These are phyloP conservation scores for Parachaetomium inaequale DNA, from an alignment of 495 filamentous ascomycete species.

Conservation along the genomic window DNA sequence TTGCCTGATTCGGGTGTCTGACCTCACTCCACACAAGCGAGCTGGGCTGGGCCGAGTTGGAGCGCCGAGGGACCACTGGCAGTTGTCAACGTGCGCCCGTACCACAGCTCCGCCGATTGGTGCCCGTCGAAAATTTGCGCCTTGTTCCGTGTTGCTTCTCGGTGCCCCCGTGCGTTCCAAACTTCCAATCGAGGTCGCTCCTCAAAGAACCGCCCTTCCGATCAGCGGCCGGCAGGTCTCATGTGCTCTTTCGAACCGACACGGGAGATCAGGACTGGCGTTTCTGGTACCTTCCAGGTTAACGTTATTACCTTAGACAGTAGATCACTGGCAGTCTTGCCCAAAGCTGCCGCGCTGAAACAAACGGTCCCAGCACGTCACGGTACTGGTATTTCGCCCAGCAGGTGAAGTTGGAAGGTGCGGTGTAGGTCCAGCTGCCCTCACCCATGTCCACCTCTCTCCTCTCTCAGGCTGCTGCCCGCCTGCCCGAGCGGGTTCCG, in stretches of 20 bases:
- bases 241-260: background rate
- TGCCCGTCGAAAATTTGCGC: constrained; percentile 17
- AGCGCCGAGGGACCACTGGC: constrained; percentile 1
- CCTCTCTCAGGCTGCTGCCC: background rate
- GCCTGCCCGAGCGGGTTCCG: background rate
- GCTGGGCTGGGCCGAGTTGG: constrained; percentile 10
- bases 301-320: too few relatives aligned
- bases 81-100: background rate
- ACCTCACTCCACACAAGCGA: constrained; percentile 31
- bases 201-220: background rate
- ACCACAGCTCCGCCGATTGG: background rate
- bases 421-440: background rate
- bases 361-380: background rate
- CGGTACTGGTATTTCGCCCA: background rate
- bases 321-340: background rate
- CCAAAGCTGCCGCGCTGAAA: background rate
- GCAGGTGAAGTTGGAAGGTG: constrained; percentile 8
- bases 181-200: background rate
- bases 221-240: constrained; percentile 1
- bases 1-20: constrained; percentile 20
- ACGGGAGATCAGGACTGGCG: background rate
- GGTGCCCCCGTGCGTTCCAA: background rate
- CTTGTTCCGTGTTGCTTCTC: background rate
- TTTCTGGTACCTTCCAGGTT: background rate
- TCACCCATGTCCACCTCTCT: background rate